Conservation (phyloP, 805 yeast species). For the Scheffersomyces amazonensis region DNA sequence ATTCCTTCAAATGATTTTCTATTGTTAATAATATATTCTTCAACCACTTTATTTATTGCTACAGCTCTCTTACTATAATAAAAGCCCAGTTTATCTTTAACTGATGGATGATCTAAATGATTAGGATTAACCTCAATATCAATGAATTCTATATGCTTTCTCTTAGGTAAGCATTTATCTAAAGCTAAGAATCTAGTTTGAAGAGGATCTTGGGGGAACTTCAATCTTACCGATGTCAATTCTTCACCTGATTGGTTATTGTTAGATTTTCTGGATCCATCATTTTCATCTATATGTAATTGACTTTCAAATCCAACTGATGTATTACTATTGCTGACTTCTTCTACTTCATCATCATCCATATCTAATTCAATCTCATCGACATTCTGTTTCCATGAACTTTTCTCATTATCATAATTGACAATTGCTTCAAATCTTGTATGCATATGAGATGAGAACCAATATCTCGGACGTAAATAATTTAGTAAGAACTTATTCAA, state of each 20-base stretch:
- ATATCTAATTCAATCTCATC: conserved; percentile 21
- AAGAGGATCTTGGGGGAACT: not conserved
- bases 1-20: conserved; percentile 11
- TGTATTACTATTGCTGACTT: not conserved
- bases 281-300: conserved; percentile 17
- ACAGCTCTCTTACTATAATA: conserved; percentile 30
- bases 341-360: conserved; percentile 8
- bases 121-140: conserved; percentile 33
- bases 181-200: conserved; percentile 65
- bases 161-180: conserved; percentile 75
- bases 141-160: conserved; percentile 55
- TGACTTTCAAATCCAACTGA: conserved; percentile 12
- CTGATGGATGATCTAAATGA: conserved; percentile 12
- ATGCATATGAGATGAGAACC: conserved; percentile 93
- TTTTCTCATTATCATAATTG: conserved; percentile 24
- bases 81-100: conserved; percentile 10
- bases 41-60: conserved; percentile 34
- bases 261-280: not conserved
- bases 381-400: not conserved
- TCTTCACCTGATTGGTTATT: not conserved
- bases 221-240: not conserved
- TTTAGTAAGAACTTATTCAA: conserved; percentile 54
- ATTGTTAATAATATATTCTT: conserved; percentile 13
- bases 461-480: conserved; percentile 57
- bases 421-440: conserved; percentile 63